Evolutionary conservation across 2,329 filamentous ascomycete species (phyloP), one percentile per base, ranked within the genome.

Genomic region (Pseudofabraea citricarpa): DNA sequence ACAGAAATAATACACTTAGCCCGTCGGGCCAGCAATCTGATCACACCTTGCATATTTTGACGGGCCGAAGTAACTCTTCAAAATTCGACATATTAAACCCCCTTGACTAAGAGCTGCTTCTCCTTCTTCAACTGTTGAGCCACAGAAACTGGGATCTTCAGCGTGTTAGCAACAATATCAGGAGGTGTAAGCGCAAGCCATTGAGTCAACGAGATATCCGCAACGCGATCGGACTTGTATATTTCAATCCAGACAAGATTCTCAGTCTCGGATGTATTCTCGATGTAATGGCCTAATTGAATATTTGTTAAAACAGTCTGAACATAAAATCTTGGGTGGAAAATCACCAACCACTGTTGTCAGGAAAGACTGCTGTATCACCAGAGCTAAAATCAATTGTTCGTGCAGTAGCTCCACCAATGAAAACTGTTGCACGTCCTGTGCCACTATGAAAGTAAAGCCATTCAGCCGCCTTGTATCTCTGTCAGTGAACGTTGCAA

Each of bases 231-330:
- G 32, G 74, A 77, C 64, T 83, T 84, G 68, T 83, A 86, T 15
- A 86, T 74, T 58, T 86, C 83, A 22, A 86, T 75, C 75, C 78
- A 85, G 4, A 81, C 70, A 3, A 87, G 67, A 39, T 82, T 77
- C 47, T 85, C 77, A 0, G 72, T 77, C 2, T 78, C 67, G 0
- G 77, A 82, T 0, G 74, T 81, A 58, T 86, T 87, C 52, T 85
- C 81, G 44, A 87, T 81, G 53, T 85, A 86, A 54, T 86, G 83
- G n/a, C n/a, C n/a, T n/a, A n/a, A n/a, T n/a, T n/a, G n/a, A n/a
- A n/a, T n/a, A n/a, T n/a, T n/a, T n/a, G n/a, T n/a, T n/a, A n/a
- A n/a, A n/a, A n/a, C n/a, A n/a, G n/a, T n/a, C n/a, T n/a, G n/a
- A n/a, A n/a, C n/a, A n/a, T n/a, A n/a, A n/a, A n/a, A n/a, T n/a